Evolutionary conservation across 2,329 filamentous ascomycete species (phyloP).

Genomic region (Arachnopeziza araneosa): DNA sequence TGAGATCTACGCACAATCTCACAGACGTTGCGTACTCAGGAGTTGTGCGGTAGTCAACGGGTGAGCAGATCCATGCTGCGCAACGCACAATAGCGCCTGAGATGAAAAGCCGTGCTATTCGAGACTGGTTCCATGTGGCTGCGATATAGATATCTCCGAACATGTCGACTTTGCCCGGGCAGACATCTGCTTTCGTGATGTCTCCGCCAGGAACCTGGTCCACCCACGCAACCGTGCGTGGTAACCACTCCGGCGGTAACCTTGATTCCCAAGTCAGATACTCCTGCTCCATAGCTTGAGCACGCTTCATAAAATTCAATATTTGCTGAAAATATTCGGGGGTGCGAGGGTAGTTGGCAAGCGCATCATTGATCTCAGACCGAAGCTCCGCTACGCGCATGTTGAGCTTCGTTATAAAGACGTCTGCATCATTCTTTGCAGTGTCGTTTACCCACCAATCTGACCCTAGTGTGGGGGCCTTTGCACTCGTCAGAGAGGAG

Average conservation of each 20-base stretch:
- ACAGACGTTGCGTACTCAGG: conserved; percentile 54
- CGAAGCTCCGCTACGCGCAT: conserved; percentile 52
- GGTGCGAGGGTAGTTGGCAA: conserved; percentile 41
- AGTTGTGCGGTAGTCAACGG: conserved; percentile 57
- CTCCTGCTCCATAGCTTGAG: conserved; percentile 47
- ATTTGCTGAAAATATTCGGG: conserved; percentile 47
- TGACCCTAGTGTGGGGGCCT: conserved; percentile 45
- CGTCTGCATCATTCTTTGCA: conserved; percentile 43
- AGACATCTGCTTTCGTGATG: conserved; percentile 49
- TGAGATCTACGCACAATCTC: conserved; percentile 44
- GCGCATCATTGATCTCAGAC: conserved; percentile 45
- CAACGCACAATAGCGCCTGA: conserved; percentile 52
- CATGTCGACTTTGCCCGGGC: conserved; percentile 54
- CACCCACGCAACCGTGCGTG: conserved; percentile 51
- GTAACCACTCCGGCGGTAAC: conserved; percentile 46
- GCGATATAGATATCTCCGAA: conserved; percentile 55
- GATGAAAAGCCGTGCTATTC: conserved; percentile 49
- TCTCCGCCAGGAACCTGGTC: conserved; percentile 47
- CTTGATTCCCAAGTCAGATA: conserved; percentile 45
- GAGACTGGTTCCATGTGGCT: conserved; percentile 51
- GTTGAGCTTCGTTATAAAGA: conserved; percentile 39
- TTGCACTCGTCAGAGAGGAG: conserved; percentile 46
- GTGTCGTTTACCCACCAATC: conserved; percentile 56
- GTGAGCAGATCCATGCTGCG: conserved; percentile 54
- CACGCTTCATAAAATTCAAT: conserved; percentile 45